These are phyloP conservation scores for Jatropha podagrica DNA, from an alignment of 441 rosid species.

Conservation along the genomic window DNA sequence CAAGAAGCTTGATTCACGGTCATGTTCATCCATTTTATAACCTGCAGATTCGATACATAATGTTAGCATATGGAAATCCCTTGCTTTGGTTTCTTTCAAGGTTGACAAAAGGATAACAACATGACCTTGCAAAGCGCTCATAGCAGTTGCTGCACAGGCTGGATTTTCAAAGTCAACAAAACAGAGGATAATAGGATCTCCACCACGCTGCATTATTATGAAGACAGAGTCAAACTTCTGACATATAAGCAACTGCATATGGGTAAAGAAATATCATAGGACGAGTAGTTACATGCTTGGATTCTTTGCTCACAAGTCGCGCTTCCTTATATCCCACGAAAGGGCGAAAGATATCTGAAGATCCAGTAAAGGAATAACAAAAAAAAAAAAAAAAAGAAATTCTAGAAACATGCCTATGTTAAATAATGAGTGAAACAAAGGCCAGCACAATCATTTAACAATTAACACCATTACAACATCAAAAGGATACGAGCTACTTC, in stretches of 20 bases:
- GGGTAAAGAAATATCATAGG: background rate
- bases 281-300: constrained; percentile 53
- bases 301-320: constrained; percentile 72
- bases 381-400: constrained; percentile 9
- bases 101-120: background rate
- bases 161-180: constrained; percentile 81
- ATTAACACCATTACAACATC: constrained; percentile 10
- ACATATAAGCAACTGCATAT: background rate
- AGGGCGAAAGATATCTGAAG: constrained; percentile 78
- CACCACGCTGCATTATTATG: constrained; percentile 66
- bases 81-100: background rate
- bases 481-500: constrained; percentile 91
- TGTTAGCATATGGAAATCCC: constrained; percentile 11
- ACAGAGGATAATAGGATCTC: constrained; percentile 80
- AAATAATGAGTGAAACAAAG: constrained; percentile 2
- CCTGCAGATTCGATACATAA: constrained; percentile 41
- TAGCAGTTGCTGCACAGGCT: constrained; percentile 90
- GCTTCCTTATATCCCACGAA: constrained; percentile 80
- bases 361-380: constrained; percentile 34
- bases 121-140: constrained; percentile 89
- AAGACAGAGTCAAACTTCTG: background rate
- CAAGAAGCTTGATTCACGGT: constrained; percentile 60
- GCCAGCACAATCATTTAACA: constrained; percentile 13
- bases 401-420: background rate
- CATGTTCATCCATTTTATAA: constrained; percentile 69